Conservation (phyloP, 73 alveolate genomes). For the Diophrys appendiculata region DNA sequence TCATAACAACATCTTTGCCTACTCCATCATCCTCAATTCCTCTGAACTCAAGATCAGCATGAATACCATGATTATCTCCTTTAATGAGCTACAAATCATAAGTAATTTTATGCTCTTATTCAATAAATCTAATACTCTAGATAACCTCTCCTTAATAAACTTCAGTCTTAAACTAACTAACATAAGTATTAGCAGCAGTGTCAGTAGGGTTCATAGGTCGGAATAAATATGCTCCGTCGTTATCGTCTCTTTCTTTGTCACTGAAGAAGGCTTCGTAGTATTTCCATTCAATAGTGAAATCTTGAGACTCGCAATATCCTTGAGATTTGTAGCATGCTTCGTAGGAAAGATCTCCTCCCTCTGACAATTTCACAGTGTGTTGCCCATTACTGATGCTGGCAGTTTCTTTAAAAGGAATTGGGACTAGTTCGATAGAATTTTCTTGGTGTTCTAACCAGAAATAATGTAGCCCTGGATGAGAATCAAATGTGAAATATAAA, state of each 20-base stretch:
- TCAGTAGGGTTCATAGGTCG: constrained; percentile 6
- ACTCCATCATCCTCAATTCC: not conserved
- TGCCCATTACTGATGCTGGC: too few species aligned
- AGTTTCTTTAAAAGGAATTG: too few species aligned
- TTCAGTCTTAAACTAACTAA: not conserved
- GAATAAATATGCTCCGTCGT: constrained; percentile 4
- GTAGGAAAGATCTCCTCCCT: too few species aligned
- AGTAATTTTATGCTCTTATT: not conserved
- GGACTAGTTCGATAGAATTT: too few species aligned
- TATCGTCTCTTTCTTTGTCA: constrained; percentile 12
- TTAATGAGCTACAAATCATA: not conserved
- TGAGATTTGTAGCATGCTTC: too few species aligned
- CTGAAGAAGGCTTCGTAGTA: constrained; percentile 10
- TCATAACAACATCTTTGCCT: not conserved
- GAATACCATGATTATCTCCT: not conserved
- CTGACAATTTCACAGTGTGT: too few species aligned
- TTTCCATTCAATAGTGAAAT: not conserved
- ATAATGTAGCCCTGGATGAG: too few species aligned
- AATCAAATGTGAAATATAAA: too few species aligned
- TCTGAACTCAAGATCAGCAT: too few species aligned
- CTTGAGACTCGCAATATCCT: too few species aligned
- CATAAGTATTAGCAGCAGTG: not conserved
- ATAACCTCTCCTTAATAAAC: not conserved
- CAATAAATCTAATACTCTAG: not conserved
- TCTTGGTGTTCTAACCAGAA: too few species aligned